Conservation (phyloP, 2,329 filamentous ascomycete species). For the Penicillium paneum region DNA sequence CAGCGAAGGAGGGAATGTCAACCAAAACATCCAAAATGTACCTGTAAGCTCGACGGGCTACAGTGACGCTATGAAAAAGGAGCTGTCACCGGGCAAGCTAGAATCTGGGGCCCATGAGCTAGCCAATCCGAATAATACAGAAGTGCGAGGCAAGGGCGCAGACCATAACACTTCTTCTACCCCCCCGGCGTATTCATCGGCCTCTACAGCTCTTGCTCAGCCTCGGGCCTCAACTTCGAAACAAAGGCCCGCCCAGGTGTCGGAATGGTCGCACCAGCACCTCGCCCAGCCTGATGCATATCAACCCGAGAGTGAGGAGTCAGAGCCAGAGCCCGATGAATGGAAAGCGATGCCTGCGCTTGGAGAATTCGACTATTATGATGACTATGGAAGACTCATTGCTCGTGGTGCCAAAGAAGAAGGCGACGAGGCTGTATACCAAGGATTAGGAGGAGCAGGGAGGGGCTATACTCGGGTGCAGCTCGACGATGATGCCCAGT, state of each 20-base stretch:
- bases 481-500: constrained; percentile 90
- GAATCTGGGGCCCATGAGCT: neutral
- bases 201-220: constrained; percentile 3
- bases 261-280: constrained; percentile 90
- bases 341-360: constrained; percentile 97
- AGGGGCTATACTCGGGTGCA: constrained; percentile 96
- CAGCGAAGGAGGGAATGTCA: constrained; percentile 16
- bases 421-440: constrained; percentile 70
- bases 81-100: neutral
- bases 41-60: neutral
- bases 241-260: constrained; percentile 46
- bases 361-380: constrained; percentile 90
- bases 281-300: constrained; percentile 52
- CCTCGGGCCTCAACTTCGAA: constrained; percentile 21
- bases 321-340: constrained; percentile 59
- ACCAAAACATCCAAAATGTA: constrained; percentile 21
- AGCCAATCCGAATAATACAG: neutral
- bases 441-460: constrained; percentile 78
- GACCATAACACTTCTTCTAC: constrained; percentile 5
- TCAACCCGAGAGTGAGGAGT: constrained; percentile 44
- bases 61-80: neutral
- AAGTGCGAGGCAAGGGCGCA: constrained; percentile 2
- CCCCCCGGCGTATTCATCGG: constrained; percentile 8
- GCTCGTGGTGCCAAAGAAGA: constrained; percentile 72
- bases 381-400: constrained; percentile 84